Base-by-base conservation (phyloP, 2,329 filamentous ascomycete genomes). In the Parastagonospora nodorum region DNA sequence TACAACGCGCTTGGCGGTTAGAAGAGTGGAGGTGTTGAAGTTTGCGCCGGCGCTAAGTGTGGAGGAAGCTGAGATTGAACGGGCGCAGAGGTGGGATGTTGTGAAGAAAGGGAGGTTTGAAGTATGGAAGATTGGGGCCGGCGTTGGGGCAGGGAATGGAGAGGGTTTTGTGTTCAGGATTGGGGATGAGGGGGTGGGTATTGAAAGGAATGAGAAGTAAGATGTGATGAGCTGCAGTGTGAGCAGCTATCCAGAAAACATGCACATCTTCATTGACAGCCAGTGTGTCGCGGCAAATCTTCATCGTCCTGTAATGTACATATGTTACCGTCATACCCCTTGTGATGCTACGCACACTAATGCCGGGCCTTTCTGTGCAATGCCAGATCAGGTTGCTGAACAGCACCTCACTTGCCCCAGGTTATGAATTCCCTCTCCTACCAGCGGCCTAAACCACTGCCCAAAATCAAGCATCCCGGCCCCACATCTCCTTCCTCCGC, bases 401-500 rank as follows among this genome's bases (percentile, higher is more conserved):
- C 5, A 24, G 19, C 19, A 24, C 3, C 19, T 15, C 10, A 37
- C 35, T 14, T 14, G 12, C 14, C 35, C 35, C 2, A 37, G 4
- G 32, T 36, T 46, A 11, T 32, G 41, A 35, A 24, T 8, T 30
- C 30, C n/a, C 16, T 11, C 37, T 28, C 7, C 24, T 16, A 9
- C n/a, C 42, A 12, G 16, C 12, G 29, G 10, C 32, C 11, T 29
- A 12, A 29, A 19, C 29, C 2, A 11, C 28, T 5, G 2, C 8
- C 27, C 38, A 28, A 28, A 27, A 19, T 49, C 45, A 85, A 53
- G 77, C 79, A 71, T 85, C 84, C 63, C 77, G 77, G 41, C 81
- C 82, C 85, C 85, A 88, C 29, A 78, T 66, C 63, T 81, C 81
- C 76, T 81, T 84, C 72, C 85, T 82, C 69, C 82, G 77, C 62